Conservation (phyloP, 345 rosid species). For the Erucastrum elatum region DNA sequence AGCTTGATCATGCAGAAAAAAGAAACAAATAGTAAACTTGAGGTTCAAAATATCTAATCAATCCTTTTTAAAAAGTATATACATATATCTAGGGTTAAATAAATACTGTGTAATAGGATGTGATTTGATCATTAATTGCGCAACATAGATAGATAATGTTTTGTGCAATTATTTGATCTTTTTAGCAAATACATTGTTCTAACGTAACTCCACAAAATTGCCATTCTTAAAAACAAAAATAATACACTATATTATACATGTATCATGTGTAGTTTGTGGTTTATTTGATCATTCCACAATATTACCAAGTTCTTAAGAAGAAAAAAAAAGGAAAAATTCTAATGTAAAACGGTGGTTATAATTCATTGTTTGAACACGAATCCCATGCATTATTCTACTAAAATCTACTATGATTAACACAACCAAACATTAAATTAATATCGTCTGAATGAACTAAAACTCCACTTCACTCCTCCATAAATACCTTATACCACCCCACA, state of each 20-base stretch:
- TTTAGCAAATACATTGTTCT: neutral
- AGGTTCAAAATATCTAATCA: neutral
- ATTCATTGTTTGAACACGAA: slow-evolving; percentile 30
- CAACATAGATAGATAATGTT: neutral
- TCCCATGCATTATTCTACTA: slow-evolving; percentile 3
- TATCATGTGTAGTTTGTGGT: neutral
- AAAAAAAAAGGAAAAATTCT: neutral
- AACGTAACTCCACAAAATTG: neutral
- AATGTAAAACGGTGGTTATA: slow-evolving; percentile 14
- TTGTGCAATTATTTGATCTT: neutral
- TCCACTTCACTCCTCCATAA: slow-evolving; percentile 35
- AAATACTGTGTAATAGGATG: too few species aligned
- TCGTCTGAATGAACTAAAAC: slow-evolving; percentile 1
- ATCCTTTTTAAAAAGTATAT: too few species aligned
- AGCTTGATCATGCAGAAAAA: neutral
- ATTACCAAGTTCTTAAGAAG: neutral
- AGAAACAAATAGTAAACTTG: neutral
- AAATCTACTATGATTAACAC: neutral
- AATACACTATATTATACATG: neutral
- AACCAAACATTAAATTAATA: slow-evolving; percentile 19
- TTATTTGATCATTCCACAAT: neutral
- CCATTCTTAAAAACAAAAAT: neutral
- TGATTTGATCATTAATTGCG: too few species aligned
- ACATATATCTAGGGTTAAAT: too few species aligned
- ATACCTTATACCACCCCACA: slow-evolving; percentile 19